Percentiles rank a stretch among this genome's conserved stretches.
phyloP scores from a whole-genome alignment of 306 rosid genomes.

The Leucaena leucocephala region DNA sequence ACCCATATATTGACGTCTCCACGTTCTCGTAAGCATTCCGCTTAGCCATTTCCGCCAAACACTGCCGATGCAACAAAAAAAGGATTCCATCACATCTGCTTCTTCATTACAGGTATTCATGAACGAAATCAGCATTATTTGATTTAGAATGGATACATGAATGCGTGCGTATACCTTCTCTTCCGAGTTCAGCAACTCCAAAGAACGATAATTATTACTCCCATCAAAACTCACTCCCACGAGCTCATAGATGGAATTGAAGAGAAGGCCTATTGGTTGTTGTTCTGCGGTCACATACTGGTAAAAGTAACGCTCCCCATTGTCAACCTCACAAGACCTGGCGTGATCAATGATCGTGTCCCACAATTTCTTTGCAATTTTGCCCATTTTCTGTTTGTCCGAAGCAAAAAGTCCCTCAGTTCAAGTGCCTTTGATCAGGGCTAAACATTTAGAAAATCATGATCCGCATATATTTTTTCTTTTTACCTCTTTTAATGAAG shows the following conservation, averaged over 20 bases:
- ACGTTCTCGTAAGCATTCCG: background rate
- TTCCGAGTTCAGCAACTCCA: constrained; percentile 7
- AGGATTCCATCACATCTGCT: constrained; percentile 5
- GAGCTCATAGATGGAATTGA: constrained; percentile 46
- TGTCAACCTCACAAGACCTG: constrained; percentile 29
- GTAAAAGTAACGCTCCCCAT: constrained; percentile 29
- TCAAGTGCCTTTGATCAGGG: background rate
- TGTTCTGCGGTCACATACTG: background rate
- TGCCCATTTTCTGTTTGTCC: constrained; percentile 48
- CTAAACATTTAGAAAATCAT: background rate
- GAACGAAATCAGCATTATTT: background rate
- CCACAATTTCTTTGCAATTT: constrained; percentile 40
- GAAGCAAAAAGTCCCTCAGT: background rate
- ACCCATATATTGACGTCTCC: background rate
- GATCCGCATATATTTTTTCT: background rate
- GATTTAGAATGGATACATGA: background rate
- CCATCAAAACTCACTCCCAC: constrained; percentile 26
- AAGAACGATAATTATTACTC: constrained; percentile 5
- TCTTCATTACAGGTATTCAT: background rate
- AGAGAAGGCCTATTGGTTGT: background rate
- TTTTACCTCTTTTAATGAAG: constrained; percentile 40
- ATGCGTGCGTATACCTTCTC: constrained; percentile 29
- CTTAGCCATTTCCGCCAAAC: background rate
- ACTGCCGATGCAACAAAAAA: constrained; percentile 15
- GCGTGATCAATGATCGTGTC: constrained; percentile 51